Base-by-base conservation (phyloP, 805 yeast species). In the Spathaspora sp. region DNA sequence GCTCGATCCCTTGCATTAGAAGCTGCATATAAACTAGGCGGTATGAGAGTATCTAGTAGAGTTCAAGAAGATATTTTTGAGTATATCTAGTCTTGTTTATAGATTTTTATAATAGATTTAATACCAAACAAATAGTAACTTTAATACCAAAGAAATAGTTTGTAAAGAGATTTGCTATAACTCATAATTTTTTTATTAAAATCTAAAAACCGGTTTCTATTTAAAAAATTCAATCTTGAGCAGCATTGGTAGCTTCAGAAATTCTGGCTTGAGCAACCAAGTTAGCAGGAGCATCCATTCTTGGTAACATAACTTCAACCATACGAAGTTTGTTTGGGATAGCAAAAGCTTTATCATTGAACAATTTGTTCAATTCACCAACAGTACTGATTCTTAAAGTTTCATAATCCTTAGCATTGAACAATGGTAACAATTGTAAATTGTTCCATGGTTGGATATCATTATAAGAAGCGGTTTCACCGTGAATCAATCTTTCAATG, bases 401-500 rank as follows among this genome's bases (percentile, higher is more conserved):
- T 64, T 85, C 86, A 68, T 79, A 82, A 49, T 74, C 70, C 48
- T 68, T 68, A 51, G 87, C 87, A 56, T 83, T 84, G 75, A 88
- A 87, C 43, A 80, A 66, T 52, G 81, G 82, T 61, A 84, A 72
- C 53, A 85, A 60, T 53, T 73, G 76, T 67, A 76, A 73, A 71
- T 85, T 86, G 63, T 83, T 79, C 91, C 91, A 85, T 51, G 80
- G 72, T 71, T 85, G 89, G 63, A 85, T 81, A 60, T 79, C 81
- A 67, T 85, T 85, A 72, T 85, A 85, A 50, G 75, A 69, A 48
- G 88, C 88, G 29, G 72, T 72, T 59, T 73, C 80, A 66, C 90
- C 90, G 70, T 85, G 89, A 59, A 85, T 85, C 72, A 85, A 78
- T 72, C 85, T 82, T 71, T 85, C 91, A 64, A 85, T 85, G 60